phyloP scores from a whole-genome alignment of 2,329 filamentous ascomycete species.

The Aspergillus transmontanensis region DNA sequence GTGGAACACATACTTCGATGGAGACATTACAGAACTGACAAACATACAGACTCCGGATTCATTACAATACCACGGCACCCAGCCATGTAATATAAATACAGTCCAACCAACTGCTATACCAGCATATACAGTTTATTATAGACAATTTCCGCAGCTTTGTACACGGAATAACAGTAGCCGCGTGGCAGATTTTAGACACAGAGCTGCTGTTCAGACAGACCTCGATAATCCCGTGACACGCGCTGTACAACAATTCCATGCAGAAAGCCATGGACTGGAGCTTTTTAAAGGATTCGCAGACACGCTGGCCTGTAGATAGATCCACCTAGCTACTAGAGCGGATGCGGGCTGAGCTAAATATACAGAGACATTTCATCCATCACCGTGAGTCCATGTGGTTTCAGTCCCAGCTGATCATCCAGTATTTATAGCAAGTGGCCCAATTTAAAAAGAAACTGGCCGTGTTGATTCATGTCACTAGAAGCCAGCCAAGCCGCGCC shows the following conservation, averaged over 20 bases:
- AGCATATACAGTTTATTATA: slow-evolving; percentile 5
- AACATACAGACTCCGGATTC: slow-evolving; percentile 4
- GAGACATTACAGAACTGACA: background rate
- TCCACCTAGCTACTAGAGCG: too few species aligned
- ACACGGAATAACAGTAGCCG: background rate
- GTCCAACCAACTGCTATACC: background rate
- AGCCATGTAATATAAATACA: background rate
- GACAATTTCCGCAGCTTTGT: slow-evolving; percentile 1
- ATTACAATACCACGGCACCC: slow-evolving; percentile 1
- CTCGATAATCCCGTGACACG: background rate
- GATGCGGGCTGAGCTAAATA: too few species aligned
- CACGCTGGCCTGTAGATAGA: too few species aligned
- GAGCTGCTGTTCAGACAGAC: background rate
- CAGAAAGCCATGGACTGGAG: background rate
- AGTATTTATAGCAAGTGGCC: too few species aligned
- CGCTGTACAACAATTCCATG: slow-evolving; percentile 8
- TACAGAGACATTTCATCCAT: too few species aligned
- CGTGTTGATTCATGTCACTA: too few species aligned
- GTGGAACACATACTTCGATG: background rate
- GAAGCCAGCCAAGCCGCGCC: too few species aligned
- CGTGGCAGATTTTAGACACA: background rate
- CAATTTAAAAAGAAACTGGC: too few species aligned
- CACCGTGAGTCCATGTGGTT: too few species aligned
- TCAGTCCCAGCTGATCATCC: too few species aligned
- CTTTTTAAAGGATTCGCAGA: slow-evolving; percentile 5